phyloP scores from a whole-genome alignment of 2,329 filamentous ascomycete genomes.

The Cadophora luteo-olivacea region DNA sequence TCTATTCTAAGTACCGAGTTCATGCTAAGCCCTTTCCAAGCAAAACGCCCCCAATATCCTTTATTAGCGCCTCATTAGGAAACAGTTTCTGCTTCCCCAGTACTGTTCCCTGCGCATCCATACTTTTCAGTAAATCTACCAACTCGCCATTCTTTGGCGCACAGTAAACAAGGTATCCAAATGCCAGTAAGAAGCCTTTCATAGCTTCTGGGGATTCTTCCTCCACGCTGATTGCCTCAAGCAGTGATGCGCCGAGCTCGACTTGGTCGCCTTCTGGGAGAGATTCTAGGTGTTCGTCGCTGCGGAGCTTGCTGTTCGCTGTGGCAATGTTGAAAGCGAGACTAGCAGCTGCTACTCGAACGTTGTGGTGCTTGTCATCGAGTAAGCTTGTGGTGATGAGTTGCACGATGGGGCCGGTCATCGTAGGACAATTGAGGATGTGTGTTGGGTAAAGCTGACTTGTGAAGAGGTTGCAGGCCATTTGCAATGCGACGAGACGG shows the following conservation, averaged over 20 bases:
- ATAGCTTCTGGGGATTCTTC: slow-evolving; percentile 72
- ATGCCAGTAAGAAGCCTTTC: slow-evolving; percentile 75
- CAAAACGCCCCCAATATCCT: slow-evolving; percentile 53
- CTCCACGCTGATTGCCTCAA: slow-evolving; percentile 73
- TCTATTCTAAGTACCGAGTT: slow-evolving; percentile 19
- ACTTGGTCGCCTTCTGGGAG: slow-evolving; percentile 76
- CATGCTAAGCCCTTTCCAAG: slow-evolving; percentile 45
- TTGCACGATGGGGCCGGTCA: slow-evolving; percentile 67
- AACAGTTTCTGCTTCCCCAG: slow-evolving; percentile 62
- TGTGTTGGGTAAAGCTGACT: slow-evolving; percentile 73
- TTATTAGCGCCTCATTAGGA: slow-evolving; percentile 62
- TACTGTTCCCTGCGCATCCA: slow-evolving; percentile 76
- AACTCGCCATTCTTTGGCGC: slow-evolving; percentile 74
- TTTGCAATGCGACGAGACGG: slow-evolving; percentile 82
- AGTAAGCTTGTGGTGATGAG: slow-evolving; percentile 81
- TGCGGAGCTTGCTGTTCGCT: slow-evolving; percentile 70
- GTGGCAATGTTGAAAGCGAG: slow-evolving; percentile 83
- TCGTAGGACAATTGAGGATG: slow-evolving; percentile 57
- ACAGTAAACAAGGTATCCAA: slow-evolving; percentile 79
- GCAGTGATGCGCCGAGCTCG: slow-evolving; percentile 79
- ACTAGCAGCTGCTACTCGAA: slow-evolving; percentile 82
- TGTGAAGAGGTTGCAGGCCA: slow-evolving; percentile 85
- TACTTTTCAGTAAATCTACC: slow-evolving; percentile 76
- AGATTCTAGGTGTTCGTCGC: slow-evolving; percentile 60
- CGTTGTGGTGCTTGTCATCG: slow-evolving; percentile 74